Evolutionary conservation across 441 rosid genomes (phyloP).

Genomic region (Populus trichocarpa): DNA sequence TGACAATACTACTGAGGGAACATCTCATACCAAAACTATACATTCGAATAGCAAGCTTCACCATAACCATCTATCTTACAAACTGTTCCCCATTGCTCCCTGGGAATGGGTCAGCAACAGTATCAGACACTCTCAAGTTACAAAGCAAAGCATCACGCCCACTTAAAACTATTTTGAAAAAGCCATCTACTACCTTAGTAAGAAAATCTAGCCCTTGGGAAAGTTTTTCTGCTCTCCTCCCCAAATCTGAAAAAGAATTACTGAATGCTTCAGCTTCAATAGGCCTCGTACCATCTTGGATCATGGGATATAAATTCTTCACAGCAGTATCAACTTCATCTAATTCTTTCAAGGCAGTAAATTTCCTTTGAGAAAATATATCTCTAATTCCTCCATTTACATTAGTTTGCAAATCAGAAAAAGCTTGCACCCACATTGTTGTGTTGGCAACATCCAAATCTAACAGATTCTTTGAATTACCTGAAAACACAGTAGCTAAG

Average conservation of each 20-base stretch:
- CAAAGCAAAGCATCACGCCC: conserved; percentile 85
- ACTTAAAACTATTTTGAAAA: conserved; percentile 71
- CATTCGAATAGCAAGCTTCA: conserved; percentile 11
- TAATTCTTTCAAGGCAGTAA: conserved; percentile 57
- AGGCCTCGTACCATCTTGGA: conserved; percentile 40
- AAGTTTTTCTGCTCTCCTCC: conserved; percentile 33
- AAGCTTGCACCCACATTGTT: conserved; percentile 58
- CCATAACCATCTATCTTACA: conserved; percentile 28
- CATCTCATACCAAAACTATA: conserved; percentile 32
- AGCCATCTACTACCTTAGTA: conserved; percentile 65
- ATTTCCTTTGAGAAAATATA: conserved; percentile 30
- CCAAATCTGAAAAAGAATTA: conserved; percentile 39
- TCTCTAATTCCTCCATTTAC: conserved; percentile 48
- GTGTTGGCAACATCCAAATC: conserved; percentile 45
- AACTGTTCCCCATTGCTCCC: conserved; percentile 37
- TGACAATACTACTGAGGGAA: conserved; percentile 1
- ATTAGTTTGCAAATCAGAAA: conserved; percentile 47
- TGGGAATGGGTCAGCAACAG: conserved; percentile 26
- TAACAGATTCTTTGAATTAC: conserved; percentile 50
- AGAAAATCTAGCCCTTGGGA: conserved; percentile 66
- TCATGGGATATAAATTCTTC: conserved; percentile 48
- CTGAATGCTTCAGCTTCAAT: conserved; percentile 34
- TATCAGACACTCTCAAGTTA: conserved; percentile 50
- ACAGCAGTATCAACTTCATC: conserved; percentile 50
- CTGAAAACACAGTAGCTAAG: conserved; percentile 71